Evolutionary conservation across 371 early-diverging fungal genomes (phyloP), one percentile per base, ranked within the genome.

Genomic region (Mucor velutinosus): DNA sequence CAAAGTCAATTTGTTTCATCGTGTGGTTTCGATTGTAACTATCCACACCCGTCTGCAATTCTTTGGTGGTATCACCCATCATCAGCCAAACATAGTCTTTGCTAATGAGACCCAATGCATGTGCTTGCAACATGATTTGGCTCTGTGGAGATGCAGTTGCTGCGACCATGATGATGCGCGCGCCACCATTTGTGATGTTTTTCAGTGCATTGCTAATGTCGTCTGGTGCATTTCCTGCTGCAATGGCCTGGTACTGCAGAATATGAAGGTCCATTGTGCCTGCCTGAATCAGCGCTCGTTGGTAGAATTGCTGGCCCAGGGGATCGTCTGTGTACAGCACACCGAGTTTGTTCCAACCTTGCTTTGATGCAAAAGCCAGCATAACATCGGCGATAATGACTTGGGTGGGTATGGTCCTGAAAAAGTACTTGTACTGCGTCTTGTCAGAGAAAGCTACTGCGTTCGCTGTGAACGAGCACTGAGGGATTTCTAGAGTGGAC

Each of bases 31-130:
- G 30, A 62, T 80, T 82, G 33, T 73, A 71, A 19, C 49, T 23
- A n/a, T 65, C 56, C 14, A 78, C 66, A 3, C 66, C 72, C 0
- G 60, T 27, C 29, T 73, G 37, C 23, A 86, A 55, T 23, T 75
- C 70, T 10, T 73, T 66, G 1, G 78, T 74, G 21, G 77, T 66
- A 25, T 86, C 80, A 5, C 80, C 84, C 66, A 83, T 76, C 10
- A 83, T 45, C 0, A 87, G 63, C 88, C 88, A 87, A n/a, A 83
- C 86, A 69, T 85, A 87, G 1, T 83, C 76, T 19, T 68, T 63
- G 12, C 64, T 65, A 6, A 83, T 21, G 2, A 73, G 69, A 1
- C 81, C 81, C 61, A 80, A 33, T 27, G 68, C 25, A 15, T 76
- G 74, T 0, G 83, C 83, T 51, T 74, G 77, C 0, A 81, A 51